Conservation (phyloP, 345 rosid genomes). For the Gossypium thurberi region DNA sequence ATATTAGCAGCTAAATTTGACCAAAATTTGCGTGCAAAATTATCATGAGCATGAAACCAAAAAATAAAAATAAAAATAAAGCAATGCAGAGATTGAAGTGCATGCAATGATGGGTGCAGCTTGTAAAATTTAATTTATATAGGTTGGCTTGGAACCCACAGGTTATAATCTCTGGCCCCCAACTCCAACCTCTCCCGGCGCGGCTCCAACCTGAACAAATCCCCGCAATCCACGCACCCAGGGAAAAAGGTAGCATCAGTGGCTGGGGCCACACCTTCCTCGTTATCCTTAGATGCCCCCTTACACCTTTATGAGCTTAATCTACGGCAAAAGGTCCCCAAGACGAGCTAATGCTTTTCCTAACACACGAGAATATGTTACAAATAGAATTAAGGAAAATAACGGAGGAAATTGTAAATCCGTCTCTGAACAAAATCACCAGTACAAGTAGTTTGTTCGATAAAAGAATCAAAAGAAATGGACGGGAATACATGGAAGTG, state of each 20-base stretch:
- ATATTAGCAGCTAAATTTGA: background rate
- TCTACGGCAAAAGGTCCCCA: background rate
- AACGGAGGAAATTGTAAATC: too few species aligned
- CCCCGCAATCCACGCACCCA: slow-evolving; percentile 31
- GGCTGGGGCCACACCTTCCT: slow-evolving; percentile 14
- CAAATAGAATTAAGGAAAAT: background rate
- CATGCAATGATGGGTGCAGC: slow-evolving; percentile 1
- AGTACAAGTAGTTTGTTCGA: background rate
- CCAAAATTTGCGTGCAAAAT: background rate
- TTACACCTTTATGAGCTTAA: background rate
- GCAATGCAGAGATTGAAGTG: background rate
- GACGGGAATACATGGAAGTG: background rate
- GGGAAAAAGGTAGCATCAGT: background rate
- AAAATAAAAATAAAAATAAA: background rate
- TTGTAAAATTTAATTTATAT: background rate
- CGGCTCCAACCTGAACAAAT: background rate
- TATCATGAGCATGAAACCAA: background rate
- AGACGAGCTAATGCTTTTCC: background rate
- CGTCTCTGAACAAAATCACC: too few species aligned
- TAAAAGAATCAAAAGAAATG: background rate
- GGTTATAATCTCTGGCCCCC: background rate
- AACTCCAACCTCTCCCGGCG: too few species aligned
- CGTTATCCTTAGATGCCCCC: slow-evolving; percentile 6
- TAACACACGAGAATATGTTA: background rate
- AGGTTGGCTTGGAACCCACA: background rate